Evolutionary conservation across 768 basidiomycete genomes (phyloP), one percentile per base, ranked within the genome.

Genomic region (Imleria badia): DNA sequence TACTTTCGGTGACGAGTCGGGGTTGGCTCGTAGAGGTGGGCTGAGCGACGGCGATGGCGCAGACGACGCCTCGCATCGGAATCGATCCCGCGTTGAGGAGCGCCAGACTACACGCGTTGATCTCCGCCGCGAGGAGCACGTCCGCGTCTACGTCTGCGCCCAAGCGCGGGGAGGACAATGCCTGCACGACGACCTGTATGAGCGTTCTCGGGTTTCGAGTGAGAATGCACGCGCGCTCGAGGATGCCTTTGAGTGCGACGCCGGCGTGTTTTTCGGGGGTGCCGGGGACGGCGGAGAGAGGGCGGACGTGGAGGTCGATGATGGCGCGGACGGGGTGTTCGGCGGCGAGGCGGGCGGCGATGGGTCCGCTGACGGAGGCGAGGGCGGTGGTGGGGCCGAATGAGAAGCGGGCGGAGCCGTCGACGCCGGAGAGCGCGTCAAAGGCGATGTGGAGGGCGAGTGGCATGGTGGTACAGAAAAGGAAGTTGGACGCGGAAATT

Each of bases 351-450:
- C 89, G 79, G 45, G 86, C 86, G 59, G 92, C 85, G 42, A 92
- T 85, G 19, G 92, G 92, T 0, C 92, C 91, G 14, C 89, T 89
- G 34, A 91, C 68, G 6, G 91, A 91, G 9, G 86, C 83, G 19
- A 91, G 68, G 4, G 84, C 87, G 68, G 61, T 52, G 47, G 51
- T 55, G 19, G 45, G n/a, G 11, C 35, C 61, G 19, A 53, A 56
- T 1, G 55, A 81, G 62, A 91, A 92, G 23, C 83, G 76, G 3
- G 87, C 89, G 4, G 88, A 90, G 1, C 88, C 88, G 58, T 92
- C 90, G 20, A 84, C 86, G 47, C 86, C 77, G n/a, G 83, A 81
- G 10, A 91, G 76, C 0, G 74, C 75, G 45, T 87, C 84, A 56
- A 82, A 87, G 7, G 71, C 68, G 36, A 88, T 77, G 38, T 55